Conservation (phyloP, 257 asterid species). For the Solanum medicagineum region DNA sequence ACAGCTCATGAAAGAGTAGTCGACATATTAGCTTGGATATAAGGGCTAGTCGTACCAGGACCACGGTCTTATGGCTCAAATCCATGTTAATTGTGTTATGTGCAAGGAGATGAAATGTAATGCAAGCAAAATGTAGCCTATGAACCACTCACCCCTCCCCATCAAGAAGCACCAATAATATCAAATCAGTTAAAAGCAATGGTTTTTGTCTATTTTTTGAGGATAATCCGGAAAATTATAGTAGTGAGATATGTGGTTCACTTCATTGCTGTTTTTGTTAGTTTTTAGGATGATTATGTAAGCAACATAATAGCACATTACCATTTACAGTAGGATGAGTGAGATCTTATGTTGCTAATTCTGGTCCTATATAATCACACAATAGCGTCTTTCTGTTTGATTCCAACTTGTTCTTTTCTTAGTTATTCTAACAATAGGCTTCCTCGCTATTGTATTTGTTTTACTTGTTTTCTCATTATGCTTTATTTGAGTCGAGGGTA, state of each 20-base stretch:
- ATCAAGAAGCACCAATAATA: neutral
- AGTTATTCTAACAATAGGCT: neutral
- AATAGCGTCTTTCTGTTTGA: neutral
- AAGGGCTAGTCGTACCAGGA: neutral
- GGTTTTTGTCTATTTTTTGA: no score
- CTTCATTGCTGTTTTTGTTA: neutral
- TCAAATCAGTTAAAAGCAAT: neutral
- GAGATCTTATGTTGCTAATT: neutral
- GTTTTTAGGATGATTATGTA: neutral
- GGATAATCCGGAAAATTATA: neutral
- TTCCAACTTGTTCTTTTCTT: neutral
- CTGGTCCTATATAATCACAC: neutral
- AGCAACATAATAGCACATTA: neutral
- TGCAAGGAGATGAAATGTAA: neutral
- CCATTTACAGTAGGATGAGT: neutral
- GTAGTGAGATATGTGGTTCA: neutral
- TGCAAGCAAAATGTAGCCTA: neutral
- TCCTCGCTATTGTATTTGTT: neutral
- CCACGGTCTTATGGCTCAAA: neutral
- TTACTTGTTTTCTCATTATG: no score
- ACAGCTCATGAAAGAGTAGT: neutral
- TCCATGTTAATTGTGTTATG: neutral
- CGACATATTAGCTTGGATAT: neutral
- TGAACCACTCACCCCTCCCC: neutral
- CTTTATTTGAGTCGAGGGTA: neutral